These are phyloP conservation scores for Ochetophila trinervis DNA, from an alignment of 306 rosid genomes.

Conservation along the genomic window DNA sequence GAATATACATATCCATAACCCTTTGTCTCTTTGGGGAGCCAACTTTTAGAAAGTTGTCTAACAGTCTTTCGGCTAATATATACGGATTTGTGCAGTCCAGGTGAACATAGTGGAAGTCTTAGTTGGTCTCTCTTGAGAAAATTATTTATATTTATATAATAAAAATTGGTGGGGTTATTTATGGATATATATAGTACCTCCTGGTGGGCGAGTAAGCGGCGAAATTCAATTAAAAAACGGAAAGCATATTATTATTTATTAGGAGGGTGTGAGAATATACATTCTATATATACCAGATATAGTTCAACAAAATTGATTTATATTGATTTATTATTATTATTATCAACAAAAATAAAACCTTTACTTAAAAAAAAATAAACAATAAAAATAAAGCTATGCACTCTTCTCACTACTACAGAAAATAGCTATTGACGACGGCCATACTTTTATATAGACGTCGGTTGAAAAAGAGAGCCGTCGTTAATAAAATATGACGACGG, in stretches of 20 bases:
- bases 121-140: conserved; percentile 46
- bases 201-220: conserved; percentile 46
- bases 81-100: conserved; percentile 29
- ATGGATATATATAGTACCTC: conserved; percentile 10
- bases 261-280: conserved; percentile 6
- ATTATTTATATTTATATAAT: not conserved
- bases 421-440: no score
- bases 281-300: no score
- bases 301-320: not conserved
- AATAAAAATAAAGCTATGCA: not conserved
- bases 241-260: conserved; percentile 3
- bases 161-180: conserved; percentile 25
- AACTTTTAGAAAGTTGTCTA: conserved; percentile 37
- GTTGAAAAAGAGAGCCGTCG: no score
- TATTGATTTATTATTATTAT: not conserved
- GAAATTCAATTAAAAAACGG: not conserved
- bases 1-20: conserved; percentile 25
- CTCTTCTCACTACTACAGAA: no score
- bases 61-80: conserved; percentile 26
- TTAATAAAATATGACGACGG: no score
- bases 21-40: conserved; percentile 26
- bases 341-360: no score
- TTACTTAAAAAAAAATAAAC: no score
- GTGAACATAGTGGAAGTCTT: conserved; percentile 62
- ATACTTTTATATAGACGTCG: no score